Evolutionary conservation across 805 yeast genomes (phyloP).

Genomic region (Ogataea populi-albae): DNA sequence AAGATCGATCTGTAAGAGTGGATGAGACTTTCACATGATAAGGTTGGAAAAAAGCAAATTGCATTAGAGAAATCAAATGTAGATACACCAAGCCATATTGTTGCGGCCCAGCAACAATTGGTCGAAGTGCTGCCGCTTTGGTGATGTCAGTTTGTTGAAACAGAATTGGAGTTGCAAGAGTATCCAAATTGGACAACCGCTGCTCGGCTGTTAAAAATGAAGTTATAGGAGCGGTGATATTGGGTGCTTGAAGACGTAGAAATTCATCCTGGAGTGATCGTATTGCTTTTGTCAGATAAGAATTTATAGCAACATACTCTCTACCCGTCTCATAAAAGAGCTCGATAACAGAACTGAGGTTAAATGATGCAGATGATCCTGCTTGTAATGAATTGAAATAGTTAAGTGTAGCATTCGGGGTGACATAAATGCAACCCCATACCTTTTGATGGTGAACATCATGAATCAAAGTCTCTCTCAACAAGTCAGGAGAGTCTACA

Average conservation of each 20-base stretch:
- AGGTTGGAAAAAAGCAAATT: constrained; percentile 54
- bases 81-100: constrained; percentile 71
- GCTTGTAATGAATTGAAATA: constrained; percentile 35
- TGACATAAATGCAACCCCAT: constrained; percentile 59
- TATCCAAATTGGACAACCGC: constrained; percentile 2
- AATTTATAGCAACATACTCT: constrained; percentile 45
- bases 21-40: constrained; percentile 48
- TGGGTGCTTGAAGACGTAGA: constrained; percentile 8
- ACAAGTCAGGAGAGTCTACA: constrained; percentile 26
- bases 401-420: constrained; percentile 46
- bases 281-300: constrained; percentile 42
- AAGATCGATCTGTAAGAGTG: constrained; percentile 44
- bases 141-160: constrained; percentile 45
- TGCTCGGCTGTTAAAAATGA: constrained; percentile 3
- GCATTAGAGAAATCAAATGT: constrained; percentile 65
- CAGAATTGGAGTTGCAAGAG: constrained; percentile 12
- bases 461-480: constrained; percentile 37
- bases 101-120: constrained; percentile 56
- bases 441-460: constrained; percentile 51
- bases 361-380: constrained; percentile 22
- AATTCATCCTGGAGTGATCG: constrained; percentile 34
- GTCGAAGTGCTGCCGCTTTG: constrained; percentile 38
- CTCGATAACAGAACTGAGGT: constrained; percentile 33
- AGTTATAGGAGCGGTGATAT: constrained; percentile 11
- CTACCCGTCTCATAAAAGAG: constrained; percentile 59